A percentile compares a stretch with the other conserved stretches of the same genome.
Evolutionary conservation across 73 alveolate species (phyloP).

Genomic region (Paramecium caudatum): DNA sequence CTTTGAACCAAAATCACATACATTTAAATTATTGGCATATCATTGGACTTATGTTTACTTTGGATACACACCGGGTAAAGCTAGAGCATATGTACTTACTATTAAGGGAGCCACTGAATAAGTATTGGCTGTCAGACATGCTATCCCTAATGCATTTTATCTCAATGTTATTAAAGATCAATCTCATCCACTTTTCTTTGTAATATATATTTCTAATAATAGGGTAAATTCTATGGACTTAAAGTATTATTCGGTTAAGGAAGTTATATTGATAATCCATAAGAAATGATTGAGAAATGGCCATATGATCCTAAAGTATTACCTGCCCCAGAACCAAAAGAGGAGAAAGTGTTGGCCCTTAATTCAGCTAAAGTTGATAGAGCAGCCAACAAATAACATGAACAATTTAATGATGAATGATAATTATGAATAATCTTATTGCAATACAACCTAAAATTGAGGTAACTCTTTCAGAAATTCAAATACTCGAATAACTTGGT

Average conservation of each 20-base stretch:
- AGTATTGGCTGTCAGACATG: neutral
- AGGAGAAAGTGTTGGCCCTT: slow-evolving; percentile 8
- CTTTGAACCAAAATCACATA: neutral
- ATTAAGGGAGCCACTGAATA: slow-evolving; percentile 9
- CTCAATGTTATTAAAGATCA: slow-evolving; percentile 21
- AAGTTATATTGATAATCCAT: slow-evolving; percentile 26
- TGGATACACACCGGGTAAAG: neutral
- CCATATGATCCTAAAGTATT: slow-evolving; percentile 60
- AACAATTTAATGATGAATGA: slow-evolving; percentile 25
- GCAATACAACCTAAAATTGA: neutral
- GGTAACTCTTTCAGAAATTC: neutral
- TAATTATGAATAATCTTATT: neutral
- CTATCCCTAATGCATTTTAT: slow-evolving; percentile 50
- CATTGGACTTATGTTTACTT: slow-evolving; percentile 51
- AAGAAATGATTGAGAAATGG: slow-evolving; percentile 45
- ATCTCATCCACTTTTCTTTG: slow-evolving; percentile 42
- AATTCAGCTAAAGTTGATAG: slow-evolving; percentile 50
- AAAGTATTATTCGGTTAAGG: slow-evolving; percentile 54
- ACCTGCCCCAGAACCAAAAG: neutral
- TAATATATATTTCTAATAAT: neutral
- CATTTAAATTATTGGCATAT: neutral
- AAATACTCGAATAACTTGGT: slow-evolving; percentile 55
- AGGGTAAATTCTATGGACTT: slow-evolving; percentile 60
- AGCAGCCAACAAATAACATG: neutral
- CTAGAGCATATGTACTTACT: slow-evolving; percentile 5